Base-by-base conservation (phyloP, 129 eudicot species). In the Pittosporum tobira region DNA sequence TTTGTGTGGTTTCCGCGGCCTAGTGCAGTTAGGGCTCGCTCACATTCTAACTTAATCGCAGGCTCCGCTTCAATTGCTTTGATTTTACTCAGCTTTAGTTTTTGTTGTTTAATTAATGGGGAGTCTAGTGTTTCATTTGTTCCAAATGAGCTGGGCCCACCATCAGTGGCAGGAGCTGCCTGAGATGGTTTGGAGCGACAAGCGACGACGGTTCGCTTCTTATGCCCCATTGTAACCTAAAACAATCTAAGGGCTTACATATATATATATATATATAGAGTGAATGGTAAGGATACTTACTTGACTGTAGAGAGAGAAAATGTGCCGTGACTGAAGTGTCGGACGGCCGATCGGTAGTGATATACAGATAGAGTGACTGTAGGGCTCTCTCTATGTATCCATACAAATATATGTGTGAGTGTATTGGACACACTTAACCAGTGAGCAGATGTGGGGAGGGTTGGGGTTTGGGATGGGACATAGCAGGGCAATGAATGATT, bases 131-230 rank as follows among this genome's bases (percentile, higher is more conserved):
- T 53, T 21, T 46, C 62, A 43, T 52, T 67, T 14, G 42, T 21
- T 22, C 58, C 60, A 4, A n/a, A 13, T 27, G 47, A 46, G 48
- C 18, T 62, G 26, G 20, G 52, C 20, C 53, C 77, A 16, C 64
- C 69, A 54, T 24, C 73, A 44, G 50, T 26, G 47, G 16, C 48
- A 34, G 25, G 61, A 5, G 61, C 64, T 14, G 49, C 69, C 47
- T 31, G 26, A 0, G 61, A 34, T 51, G 65, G 18, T 60, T 71
- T 73, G 56, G 80, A 75, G 73, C 84, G 84, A 70, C 75, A 59
- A 48, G 79, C 75, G 43, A 49, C 8, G 50, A 29, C 68, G n/a
- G n/a, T n/a, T 66, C 81, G 75, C 78, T 81, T 81, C 78, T 81
- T 81, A 54, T 62, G 83, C 73, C 87, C 87, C 87, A 66, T 66